Base-by-base conservation (phyloP, 192 early-diverging fungal genomes). In the Coemansia sp. region DNA sequence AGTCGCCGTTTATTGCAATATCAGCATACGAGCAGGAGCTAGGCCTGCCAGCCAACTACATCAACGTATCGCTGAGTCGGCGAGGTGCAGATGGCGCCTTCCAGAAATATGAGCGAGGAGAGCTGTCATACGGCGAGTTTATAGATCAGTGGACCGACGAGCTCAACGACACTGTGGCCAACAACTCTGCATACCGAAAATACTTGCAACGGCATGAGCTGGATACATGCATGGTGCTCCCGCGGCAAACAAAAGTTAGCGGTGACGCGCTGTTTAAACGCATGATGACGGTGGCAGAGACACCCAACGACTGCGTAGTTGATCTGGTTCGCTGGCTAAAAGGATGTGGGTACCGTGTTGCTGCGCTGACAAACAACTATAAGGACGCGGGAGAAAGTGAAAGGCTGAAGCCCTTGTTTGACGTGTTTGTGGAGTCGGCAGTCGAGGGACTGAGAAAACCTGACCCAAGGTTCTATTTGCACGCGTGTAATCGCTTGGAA, bases 291-390 rank as follows among this genome's bases (percentile, higher is more conserved):
- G 40, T 70, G 37, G 64, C 81, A 1, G 29, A 59, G 50, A 56
- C 65, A 29, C 69, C 69, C 8, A 75, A 78, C 45, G 36, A 35
- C 3, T 59, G 42, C 21, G 54, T 78, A 3, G 73, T 83, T 2
- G 76, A 73, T 8, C 64, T 75, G 7, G 62, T 83, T 27, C 62
- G 64, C 16, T 62, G 65, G 76, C 73, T 83, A 40, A 53, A 77
- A 63, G 69, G 27, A 31, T 31, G 24, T 13, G 50, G 89, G 88
- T 91, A 86, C 70, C 89, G 78, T 33, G 75, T 93, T 7, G 92
- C 87, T 0, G 94, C 94, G 19, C 79, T 95, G 74, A 94, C 94
- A 3, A 95, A 95, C 69, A 94, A 94, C 78, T 95, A 91, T 45
- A 82, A 78, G 64, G 73, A 76, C 31, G 54, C 73, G 34, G 57